Evolutionary conservation across 306 rosid genomes (phyloP).

Genomic region (Phaseolus lunatus): DNA sequence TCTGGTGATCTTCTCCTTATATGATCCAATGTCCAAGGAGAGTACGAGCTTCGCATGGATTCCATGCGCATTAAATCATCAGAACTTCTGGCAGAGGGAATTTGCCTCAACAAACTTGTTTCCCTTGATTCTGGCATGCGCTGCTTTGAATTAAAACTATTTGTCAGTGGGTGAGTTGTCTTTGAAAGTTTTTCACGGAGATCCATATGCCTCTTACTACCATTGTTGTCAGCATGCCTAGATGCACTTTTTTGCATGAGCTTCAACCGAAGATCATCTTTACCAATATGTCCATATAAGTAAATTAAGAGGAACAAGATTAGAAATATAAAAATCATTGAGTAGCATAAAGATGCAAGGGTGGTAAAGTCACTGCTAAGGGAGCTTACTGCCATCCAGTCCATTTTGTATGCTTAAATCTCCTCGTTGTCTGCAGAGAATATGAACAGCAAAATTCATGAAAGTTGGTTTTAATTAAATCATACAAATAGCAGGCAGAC

Average conservation of each 20-base stretch:
- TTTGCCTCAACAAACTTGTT: conserved; percentile 50
- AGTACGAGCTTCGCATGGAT: conserved; percentile 71
- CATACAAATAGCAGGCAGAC: conserved; percentile 17
- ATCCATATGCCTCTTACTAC: conserved; percentile 62
- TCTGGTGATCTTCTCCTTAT: conserved; percentile 65
- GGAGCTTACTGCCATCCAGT: conserved; percentile 62
- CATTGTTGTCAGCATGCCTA: conserved; percentile 56
- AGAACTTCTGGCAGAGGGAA: conserved; percentile 66
- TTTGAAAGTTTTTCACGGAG: conserved; percentile 91
- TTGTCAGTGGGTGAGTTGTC: conserved; percentile 48
- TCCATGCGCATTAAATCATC: conserved; percentile 71
- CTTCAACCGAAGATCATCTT: conserved; percentile 86
- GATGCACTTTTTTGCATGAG: conserved; percentile 74
- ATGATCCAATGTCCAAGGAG: conserved; percentile 82
- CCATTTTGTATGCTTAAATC: conserved; percentile 55
- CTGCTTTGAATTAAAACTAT: conserved; percentile 51
- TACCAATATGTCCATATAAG: conserved; percentile 60
- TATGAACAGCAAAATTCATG: conserved; percentile 21
- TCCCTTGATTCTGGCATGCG: conserved; percentile 58
- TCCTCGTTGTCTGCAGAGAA: conserved; percentile 76
- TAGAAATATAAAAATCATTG: conserved; percentile 34
- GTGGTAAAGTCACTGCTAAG: conserved; percentile 41
- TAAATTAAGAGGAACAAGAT: conserved; percentile 35
- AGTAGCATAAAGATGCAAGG: conserved; percentile 40
- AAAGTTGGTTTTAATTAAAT: conserved; percentile 28